Base-by-base conservation (phyloP, 257 asterid genomes). In the Thymus quinquecostatus region DNA sequence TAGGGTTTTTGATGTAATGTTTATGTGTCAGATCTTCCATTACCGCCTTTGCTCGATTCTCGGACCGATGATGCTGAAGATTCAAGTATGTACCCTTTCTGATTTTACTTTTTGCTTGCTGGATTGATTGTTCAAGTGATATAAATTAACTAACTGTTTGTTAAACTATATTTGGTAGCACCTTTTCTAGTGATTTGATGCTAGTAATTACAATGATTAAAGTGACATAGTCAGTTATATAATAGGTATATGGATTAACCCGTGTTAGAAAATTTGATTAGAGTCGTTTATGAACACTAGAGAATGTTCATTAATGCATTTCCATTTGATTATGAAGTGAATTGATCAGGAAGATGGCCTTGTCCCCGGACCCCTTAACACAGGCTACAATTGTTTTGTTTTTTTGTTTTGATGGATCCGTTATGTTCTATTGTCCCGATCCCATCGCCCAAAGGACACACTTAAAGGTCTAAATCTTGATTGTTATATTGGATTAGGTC, bases 51-150 rank as follows among this genome's bases (percentile, higher is more conserved):
- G 33, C 79, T 84, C 69, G 85, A 70, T 74, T 77, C 96, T 41
- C 80, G 89, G 74, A 82, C 84, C 1, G 96, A 88, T 61, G 95
- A 90, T 55, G 49, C 85, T 61, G 96, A 88, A 69, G 95, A 90
- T 57, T 69, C 90, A 64, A 87, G 96, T 90, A 86, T 32, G 88
- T 64, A 72, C 38, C 60, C 48, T 73, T 66, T 66, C 36, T 59
- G 48, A 41, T 74, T 21, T 6, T 21, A 7, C 11, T 21, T 21
- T 53, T 8, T 29, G 9, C 47, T 53, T 21, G 21, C 21, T 21
- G 21, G 21, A 21, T 21, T 21, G 21, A 21, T 1, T 44, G 43
- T 72, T 30, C 49, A 51, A 54, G 29, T 72, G 47, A 36, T 41
- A 10, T 40, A 63, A 30, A 36, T 8, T 41, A 10, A 47, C 21